Conservation (phyloP, 1,284 basidiomycete species). For the Pseudozyma pruni region DNA sequence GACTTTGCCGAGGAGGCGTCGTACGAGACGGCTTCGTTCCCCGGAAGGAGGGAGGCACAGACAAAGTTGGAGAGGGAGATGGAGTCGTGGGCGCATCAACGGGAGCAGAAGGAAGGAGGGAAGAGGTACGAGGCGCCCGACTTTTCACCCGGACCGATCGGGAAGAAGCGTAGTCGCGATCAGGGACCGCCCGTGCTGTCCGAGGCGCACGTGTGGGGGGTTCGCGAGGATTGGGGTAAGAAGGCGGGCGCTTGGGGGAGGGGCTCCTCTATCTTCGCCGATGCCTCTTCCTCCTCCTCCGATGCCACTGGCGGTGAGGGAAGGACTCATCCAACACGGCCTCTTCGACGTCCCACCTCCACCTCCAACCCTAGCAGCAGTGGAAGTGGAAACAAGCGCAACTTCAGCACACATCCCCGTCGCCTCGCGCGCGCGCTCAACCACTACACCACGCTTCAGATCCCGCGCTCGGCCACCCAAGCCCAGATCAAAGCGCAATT, state of each 20-base stretch:
- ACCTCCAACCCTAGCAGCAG: background rate
- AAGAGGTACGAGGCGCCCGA: conserved; percentile 11
- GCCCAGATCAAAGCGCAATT: conserved; percentile 67
- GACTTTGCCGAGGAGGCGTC: conserved; percentile 50
- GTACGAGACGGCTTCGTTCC: conserved; percentile 44
- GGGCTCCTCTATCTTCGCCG: conserved; percentile 70
- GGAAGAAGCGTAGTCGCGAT: conserved; percentile 24
- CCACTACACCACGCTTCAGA: conserved; percentile 50
- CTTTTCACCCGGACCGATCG: conserved; percentile 33
- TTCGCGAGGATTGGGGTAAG: conserved; percentile 72
- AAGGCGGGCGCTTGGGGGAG: conserved; percentile 70
- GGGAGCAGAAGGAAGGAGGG: background rate
- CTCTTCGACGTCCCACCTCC: background rate
- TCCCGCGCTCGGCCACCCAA: conserved; percentile 49
- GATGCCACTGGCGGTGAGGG: no score
- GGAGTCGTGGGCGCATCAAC: conserved; percentile 9
- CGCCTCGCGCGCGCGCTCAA: conserved; percentile 2
- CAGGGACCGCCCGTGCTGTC: conserved; percentile 50
- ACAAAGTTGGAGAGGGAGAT: conserved; percentile 25
- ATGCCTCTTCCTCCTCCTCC: background rate
- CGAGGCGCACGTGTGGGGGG: conserved; percentile 57
- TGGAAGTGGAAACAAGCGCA: background rate
- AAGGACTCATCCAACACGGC: background rate
- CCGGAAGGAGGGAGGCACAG: conserved; percentile 17
- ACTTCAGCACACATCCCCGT: conserved; percentile 6